Percentiles rank a stretch among this genome's conserved stretches.
Conservation (phyloP, 495 filamentous ascomycete species). For the Chaetomium fimeti region DNA sequence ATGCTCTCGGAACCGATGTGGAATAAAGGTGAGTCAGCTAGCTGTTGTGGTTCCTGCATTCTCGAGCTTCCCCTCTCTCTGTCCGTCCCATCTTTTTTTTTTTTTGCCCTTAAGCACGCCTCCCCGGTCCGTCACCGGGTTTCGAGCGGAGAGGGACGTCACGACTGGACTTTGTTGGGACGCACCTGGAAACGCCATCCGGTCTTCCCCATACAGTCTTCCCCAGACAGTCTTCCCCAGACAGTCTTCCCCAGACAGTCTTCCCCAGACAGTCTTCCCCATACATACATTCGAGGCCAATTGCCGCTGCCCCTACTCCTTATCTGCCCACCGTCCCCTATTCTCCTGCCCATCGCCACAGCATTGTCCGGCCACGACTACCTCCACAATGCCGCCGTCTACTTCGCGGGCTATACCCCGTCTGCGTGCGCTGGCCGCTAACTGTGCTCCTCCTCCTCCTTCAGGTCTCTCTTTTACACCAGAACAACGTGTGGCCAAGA, state of each 20-base stretch:
- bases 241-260: no score
- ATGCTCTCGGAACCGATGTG: constrained; percentile 55
- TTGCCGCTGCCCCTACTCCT: not conserved
- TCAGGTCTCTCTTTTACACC: constrained; percentile 57
- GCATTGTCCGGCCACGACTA: not conserved
- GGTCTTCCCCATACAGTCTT: no score
- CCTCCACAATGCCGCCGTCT: constrained; percentile 5
- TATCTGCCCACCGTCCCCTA: not conserved
- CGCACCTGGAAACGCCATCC: not conserved
- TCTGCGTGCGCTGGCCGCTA: constrained; percentile 21
- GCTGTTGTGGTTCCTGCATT: not conserved
- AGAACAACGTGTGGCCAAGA: constrained; percentile 55
- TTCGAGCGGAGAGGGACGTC: no score
- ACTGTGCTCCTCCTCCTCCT: constrained; percentile 14
- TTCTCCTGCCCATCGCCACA: not conserved
- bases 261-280: no score
- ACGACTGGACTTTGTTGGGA: no score
- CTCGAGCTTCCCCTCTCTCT: not conserved
- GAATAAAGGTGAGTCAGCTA: constrained; percentile 54
- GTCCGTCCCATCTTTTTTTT: constrained; percentile 9
- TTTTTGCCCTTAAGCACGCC: not conserved
- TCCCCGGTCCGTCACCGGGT: constrained; percentile 11
- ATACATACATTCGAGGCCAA: not conserved
- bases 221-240: no score
- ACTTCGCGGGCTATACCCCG: not conserved